Evolutionary conservation across 2,329 filamentous ascomycete species (phyloP).

Genomic region (Fusarium continuum): DNA sequence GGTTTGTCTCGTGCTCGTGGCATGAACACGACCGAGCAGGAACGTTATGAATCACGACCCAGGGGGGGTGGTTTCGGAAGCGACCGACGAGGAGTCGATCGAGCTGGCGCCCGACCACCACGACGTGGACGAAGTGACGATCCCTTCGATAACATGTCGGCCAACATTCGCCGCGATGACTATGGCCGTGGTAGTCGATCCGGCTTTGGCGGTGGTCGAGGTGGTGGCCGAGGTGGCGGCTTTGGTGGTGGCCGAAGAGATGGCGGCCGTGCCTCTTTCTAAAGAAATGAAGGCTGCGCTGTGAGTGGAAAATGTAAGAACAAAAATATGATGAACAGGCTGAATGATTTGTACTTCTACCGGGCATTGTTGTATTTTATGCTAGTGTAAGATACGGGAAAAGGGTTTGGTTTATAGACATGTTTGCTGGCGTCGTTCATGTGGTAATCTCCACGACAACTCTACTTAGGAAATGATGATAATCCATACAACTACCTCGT

Average conservation of each 20-base stretch:
- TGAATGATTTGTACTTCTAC: conserved; percentile 43
- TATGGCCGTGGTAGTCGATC: conserved; percentile 10
- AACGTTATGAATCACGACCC: background rate
- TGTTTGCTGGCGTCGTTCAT: conserved; percentile 37
- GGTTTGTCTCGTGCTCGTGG: conserved; percentile 44
- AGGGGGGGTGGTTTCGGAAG: no score
- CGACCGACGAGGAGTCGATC: background rate
- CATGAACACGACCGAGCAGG: conserved; percentile 48
- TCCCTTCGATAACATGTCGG: conserved; percentile 43
- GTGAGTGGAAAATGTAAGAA: conserved; percentile 32
- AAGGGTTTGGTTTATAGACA: conserved; percentile 39
- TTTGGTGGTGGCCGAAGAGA: no score
- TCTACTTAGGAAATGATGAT: conserved; percentile 42
- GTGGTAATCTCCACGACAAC: conserved; percentile 37
- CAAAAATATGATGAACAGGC: conserved; percentile 28
- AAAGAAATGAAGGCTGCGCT: background rate
- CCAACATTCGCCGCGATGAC: conserved; percentile 41
- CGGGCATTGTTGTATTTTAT: conserved; percentile 39
- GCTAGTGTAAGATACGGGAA: conserved; percentile 40
- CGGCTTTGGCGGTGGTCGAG: conserved; percentile 6
- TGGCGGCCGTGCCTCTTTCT: conserved; percentile 15
- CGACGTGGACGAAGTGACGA: conserved; percentile 11
- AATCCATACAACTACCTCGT: conserved; percentile 4
- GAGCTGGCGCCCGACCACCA: conserved; percentile 21
- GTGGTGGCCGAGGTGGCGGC: conserved; percentile 18